phyloP scores from a whole-genome alignment of 768 basidiomycete species.

The Lactifluus pinguis region DNA sequence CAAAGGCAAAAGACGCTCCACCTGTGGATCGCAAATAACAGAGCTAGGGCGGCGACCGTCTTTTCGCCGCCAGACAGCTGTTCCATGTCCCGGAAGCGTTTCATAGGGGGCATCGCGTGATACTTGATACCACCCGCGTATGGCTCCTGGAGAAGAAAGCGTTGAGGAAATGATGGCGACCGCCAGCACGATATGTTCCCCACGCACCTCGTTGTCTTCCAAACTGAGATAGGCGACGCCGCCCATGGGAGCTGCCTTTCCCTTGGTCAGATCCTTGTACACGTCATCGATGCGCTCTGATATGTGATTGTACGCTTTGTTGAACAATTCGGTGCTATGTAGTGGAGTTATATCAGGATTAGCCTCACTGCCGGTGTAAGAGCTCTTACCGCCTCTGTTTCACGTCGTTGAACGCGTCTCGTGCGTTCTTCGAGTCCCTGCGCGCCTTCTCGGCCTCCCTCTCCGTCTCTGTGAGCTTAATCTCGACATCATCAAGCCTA shows the following conservation, averaged over 20 bases:
- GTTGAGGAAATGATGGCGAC: background rate
- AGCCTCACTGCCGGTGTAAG: background rate
- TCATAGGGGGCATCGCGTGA: constrained; percentile 99
- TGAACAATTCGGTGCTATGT: constrained; percentile 72
- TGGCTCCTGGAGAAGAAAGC: constrained; percentile 49
- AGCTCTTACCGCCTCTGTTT: constrained; percentile 62
- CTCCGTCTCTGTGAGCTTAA: constrained; percentile 81
- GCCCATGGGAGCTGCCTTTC: constrained; percentile 86
- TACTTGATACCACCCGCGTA: constrained; percentile 91
- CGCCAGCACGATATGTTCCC: background rate
- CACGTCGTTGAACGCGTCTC: constrained; percentile 85
- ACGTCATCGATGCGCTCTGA: constrained; percentile 91
- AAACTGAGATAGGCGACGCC: constrained; percentile 94
- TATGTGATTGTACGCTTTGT: constrained; percentile 93
- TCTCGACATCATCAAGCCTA: constrained; percentile 77
- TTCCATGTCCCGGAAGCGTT: constrained; percentile 98
- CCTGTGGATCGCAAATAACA: constrained; percentile 97
- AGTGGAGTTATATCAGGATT: background rate
- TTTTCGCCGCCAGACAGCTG: constrained; percentile 98
- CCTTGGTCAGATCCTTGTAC: constrained; percentile 97
- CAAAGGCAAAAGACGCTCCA: constrained; percentile 20
- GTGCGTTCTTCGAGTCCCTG: constrained; percentile 81
- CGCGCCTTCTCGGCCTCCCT: constrained; percentile 87
- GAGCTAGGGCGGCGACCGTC: constrained; percentile 93
- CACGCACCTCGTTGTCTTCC: constrained; percentile 84